phyloP scores from a whole-genome alignment of 257 asterid species.

The Osmanthus fragrans region DNA sequence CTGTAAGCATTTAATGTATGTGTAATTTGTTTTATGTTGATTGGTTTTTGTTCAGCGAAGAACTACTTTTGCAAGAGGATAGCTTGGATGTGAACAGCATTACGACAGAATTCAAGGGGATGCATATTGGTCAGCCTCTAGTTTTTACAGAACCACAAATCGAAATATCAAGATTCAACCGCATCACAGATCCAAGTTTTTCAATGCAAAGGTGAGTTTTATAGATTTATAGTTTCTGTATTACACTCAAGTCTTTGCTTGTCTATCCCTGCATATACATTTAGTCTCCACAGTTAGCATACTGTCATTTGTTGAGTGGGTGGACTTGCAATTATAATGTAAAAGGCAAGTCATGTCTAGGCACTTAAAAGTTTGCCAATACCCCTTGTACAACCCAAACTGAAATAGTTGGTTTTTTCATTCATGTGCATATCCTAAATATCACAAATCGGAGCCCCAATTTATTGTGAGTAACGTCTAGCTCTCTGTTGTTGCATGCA shows the following conservation, averaged over 20 bases:
- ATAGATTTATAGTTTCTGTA: background rate
- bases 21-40: slow-evolving; percentile 2
- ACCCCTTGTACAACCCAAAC: background rate
- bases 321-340: background rate
- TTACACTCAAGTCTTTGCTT: background rate
- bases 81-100: slow-evolving; percentile 62
- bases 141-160: slow-evolving; percentile 46
- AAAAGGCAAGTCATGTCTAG: background rate
- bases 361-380: background rate
- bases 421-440: background rate
- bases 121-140: slow-evolving; percentile 61
- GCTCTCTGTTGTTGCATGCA: background rate
- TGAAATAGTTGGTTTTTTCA: background rate
- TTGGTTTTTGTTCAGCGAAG: slow-evolving; percentile 64
- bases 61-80: slow-evolving; percentile 90
- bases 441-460: no score
- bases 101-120: slow-evolving; percentile 66
- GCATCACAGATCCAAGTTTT: slow-evolving; percentile 42
- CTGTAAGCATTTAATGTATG: background rate
- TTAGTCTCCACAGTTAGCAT: background rate
- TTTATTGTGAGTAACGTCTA: no score
- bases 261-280: background rate
- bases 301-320: background rate
- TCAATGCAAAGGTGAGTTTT: slow-evolving; percentile 60
- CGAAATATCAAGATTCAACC: slow-evolving; percentile 58